A percentile compares a stretch with the other conserved stretches of the same genome.
phyloP scores from a whole-genome alignment of 2,329 filamentous ascomycete species.

The Exophiala calicioides region DNA sequence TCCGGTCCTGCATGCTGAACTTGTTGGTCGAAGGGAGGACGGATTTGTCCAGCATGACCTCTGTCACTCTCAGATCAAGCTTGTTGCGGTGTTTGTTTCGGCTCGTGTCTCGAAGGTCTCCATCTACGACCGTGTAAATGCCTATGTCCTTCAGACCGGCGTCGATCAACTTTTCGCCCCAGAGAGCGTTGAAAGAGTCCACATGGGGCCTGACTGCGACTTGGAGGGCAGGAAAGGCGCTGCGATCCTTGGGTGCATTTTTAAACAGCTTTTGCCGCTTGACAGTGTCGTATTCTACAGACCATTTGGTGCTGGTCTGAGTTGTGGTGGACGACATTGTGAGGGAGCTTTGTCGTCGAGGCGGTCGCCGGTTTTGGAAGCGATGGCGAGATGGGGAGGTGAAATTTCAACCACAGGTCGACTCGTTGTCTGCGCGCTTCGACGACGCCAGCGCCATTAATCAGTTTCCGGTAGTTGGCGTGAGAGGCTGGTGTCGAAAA shows the following conservation, averaged over 20 bases:
- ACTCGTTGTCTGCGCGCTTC: no score
- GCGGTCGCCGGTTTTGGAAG: no score
- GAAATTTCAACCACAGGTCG: no score
- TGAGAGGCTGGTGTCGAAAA: no score
- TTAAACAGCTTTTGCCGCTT: conserved; percentile 85
- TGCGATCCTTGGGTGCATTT: conserved; percentile 82
- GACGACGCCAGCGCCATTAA: no score
- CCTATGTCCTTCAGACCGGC: conserved; percentile 86
- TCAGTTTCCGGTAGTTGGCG: no score
- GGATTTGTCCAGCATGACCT: conserved; percentile 80
- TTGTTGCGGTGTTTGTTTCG: conserved; percentile 60
- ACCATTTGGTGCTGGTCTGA: conserved; percentile 64
- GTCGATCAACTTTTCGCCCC: conserved; percentile 72
- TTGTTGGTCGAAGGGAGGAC: conserved; percentile 80
- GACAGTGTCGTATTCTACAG: conserved; percentile 80
- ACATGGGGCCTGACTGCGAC: conserved; percentile 88
- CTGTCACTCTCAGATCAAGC: conserved; percentile 74
- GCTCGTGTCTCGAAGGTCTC: conserved; percentile 50
- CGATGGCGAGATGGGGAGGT: no score
- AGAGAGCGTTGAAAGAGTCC: conserved; percentile 91
- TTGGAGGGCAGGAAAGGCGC: conserved; percentile 83
- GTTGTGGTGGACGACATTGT: conserved; percentile 21
- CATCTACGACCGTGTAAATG: conserved; percentile 82
- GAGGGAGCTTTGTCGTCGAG: not conserved
- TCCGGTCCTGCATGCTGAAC: conserved; percentile 72